Percentiles rank a stretch among this genome's conserved stretches.
Evolutionary conservation across 2,329 filamentous ascomycete genomes (phyloP).

Genomic region (Microcyclosporella mali): DNA sequence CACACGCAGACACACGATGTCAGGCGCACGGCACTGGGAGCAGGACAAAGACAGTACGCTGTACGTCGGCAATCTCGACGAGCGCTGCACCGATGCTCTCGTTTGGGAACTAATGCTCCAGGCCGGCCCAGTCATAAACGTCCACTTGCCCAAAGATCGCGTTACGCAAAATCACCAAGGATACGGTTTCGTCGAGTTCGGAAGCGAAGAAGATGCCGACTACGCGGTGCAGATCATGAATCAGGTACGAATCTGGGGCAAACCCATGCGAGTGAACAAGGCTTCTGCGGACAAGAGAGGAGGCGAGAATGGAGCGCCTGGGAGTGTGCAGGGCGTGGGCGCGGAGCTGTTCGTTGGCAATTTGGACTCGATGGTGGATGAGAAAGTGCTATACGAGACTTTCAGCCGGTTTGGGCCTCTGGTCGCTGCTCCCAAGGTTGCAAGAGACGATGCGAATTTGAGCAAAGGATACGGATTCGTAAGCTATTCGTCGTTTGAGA

Average conservation of each 20-base stretch:
- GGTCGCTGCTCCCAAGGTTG: constrained; percentile 79
- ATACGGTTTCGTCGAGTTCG: constrained; percentile 98
- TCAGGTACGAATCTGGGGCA: constrained; percentile 84
- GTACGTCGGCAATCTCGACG: constrained; percentile 97
- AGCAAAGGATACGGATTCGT: constrained; percentile 97
- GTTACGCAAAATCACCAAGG: constrained; percentile 96
- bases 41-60: constrained; percentile 98
- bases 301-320: constrained; percentile 80
- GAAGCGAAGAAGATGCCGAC: constrained; percentile 88
- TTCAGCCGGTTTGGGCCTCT: constrained; percentile 89
- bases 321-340: constrained; percentile 81
- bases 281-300: constrained; percentile 89
- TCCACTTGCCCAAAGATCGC: constrained; percentile 95
- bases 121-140: constrained; percentile 93
- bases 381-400: constrained; percentile 91
- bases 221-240: constrained; percentile 97
- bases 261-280: constrained; percentile 95
- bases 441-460: constrained; percentile 78
- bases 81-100: constrained; percentile 82
- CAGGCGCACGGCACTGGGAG: constrained; percentile 70
- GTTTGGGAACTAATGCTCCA: constrained; percentile 99
- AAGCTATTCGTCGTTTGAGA: constrained; percentile 86
- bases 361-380: constrained; percentile 87
- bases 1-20: constrained; percentile 46
- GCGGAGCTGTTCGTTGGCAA: constrained; percentile 97